Base-by-base conservation (phyloP, 768 basidiomycete genomes). In the Tulasnella sp. region DNA sequence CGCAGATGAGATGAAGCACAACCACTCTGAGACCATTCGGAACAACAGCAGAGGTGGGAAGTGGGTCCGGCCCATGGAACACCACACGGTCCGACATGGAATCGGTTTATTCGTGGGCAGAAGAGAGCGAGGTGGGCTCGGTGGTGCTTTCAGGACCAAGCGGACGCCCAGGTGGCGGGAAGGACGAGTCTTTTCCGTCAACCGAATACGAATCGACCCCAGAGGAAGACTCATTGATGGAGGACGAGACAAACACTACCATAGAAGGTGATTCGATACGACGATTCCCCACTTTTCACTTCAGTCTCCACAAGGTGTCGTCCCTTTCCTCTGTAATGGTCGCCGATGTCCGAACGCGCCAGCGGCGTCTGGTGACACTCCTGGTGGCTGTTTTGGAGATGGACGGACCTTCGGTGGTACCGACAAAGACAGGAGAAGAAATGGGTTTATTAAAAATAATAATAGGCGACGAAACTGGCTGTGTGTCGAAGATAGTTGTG, bases 251-350 rank as follows among this genome's bases (percentile, higher is more conserved):
- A 12, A 69, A 69, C 18, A 69, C 64, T 28, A 69, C 64, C 76
- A 34, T 31, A 9, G 79, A 73, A n/a, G 88, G 90, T 0, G 92
- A 92, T 0, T 94, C 93, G 24, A 93, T 95, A 82, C 90, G 89
- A 12, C 89, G 88, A 14, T 95, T 95, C 83, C 94, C 94, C 3
- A 86, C 88, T 11, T 95, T 94, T 83, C 91, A 93, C 81, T 94
- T 96, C 86, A 91, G 88, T 82, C 86, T 94, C 24, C 90, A 94
- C 84, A 83, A 87, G 0, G 84, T 95, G 28, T 89, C 90, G 0
- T 86, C 90, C 2, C 86, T 95, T 1, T 86, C 89, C 2, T 80
- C 85, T 20, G 83, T 89, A 83, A 40, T 46, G 34, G 22, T 31
- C 50, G 74, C 72, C 18, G 46, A 31, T 22, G 40, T 58, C 37